A percentile compares a stretch with the other conserved stretches of the same genome.
Evolutionary conservation across 257 asterid genomes (phyloP).

Genomic region (Primulina tabacum): DNA sequence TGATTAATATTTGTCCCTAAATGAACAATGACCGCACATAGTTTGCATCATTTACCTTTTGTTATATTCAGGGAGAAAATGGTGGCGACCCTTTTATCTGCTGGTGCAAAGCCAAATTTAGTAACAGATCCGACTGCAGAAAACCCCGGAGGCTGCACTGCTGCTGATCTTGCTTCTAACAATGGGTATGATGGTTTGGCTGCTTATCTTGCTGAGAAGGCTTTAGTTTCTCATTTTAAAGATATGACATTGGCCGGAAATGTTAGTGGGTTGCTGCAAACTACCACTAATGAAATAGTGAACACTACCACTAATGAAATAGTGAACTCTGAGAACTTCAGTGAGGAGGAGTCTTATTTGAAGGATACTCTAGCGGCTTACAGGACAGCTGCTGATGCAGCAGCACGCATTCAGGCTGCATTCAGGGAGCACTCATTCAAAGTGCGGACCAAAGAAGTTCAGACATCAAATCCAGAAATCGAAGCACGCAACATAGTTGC

Average conservation of each 20-base stretch:
- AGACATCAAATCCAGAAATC: conserved; percentile 61
- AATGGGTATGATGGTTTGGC: conserved; percentile 84
- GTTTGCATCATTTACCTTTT: conserved; percentile 2
- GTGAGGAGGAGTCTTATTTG: conserved; percentile 63
- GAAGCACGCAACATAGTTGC: conserved; percentile 89
- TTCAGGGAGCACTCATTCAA: conserved; percentile 79
- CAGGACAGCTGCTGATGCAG: conserved; percentile 97
- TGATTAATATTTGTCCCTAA: background rate
- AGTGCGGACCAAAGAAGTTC: conserved; percentile 42
- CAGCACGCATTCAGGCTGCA: conserved; percentile 92
- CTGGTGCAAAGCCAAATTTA: conserved; percentile 85
- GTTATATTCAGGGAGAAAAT: conserved; percentile 69
- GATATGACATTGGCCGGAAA: conserved; percentile 97
- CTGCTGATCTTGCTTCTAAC: conserved; percentile 90
- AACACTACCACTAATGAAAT: conserved; percentile 37
- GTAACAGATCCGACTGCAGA: conserved; percentile 86
- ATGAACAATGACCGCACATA: background rate
- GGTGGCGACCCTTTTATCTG: conserved; percentile 89
- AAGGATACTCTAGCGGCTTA: conserved; percentile 89
- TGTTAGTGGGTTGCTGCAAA: conserved; percentile 75
- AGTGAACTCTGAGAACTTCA: conserved; percentile 43
- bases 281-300: conserved; percentile 36
- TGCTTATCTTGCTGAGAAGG: conserved; percentile 96
- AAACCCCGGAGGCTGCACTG: conserved; percentile 73
- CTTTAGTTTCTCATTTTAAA: conserved; percentile 72